A percentile compares a stretch with the other conserved stretches of the same genome.
Evolutionary conservation across 345 rosid genomes (phyloP).

Genomic region (Salix suchowensis): DNA sequence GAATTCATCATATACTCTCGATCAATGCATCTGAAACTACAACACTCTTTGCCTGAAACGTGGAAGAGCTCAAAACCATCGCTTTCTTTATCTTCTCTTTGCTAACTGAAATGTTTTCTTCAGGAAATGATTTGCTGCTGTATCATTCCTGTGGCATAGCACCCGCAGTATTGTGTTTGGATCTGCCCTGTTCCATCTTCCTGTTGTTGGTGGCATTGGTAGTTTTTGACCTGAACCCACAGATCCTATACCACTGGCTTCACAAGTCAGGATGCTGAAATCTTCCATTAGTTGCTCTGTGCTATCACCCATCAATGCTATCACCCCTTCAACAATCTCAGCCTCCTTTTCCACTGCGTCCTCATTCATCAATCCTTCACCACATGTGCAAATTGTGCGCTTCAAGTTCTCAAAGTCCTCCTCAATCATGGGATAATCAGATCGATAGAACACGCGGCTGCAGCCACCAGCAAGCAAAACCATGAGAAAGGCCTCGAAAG

Average conservation of each 20-base stretch:
- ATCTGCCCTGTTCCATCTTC: constrained; percentile 71
- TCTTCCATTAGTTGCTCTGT: constrained; percentile 82
- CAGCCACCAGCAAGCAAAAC: constrained; percentile 80
- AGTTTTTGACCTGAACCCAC: constrained; percentile 50
- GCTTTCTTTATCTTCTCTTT: constrained; percentile 42
- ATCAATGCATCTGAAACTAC: not conserved
- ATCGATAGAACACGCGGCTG: constrained; percentile 45
- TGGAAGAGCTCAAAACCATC: not conserved
- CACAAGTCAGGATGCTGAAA: constrained; percentile 54
- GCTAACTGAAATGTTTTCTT: constrained; percentile 69
- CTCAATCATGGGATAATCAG: constrained; percentile 52
- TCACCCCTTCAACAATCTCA: constrained; percentile 67
- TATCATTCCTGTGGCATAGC: constrained; percentile 73
- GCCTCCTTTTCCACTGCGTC: constrained; percentile 66
- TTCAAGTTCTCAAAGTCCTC: constrained; percentile 74
- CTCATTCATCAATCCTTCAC: constrained; percentile 68
- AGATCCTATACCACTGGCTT: constrained; percentile 47
- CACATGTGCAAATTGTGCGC: constrained; percentile 59
- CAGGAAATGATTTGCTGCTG: constrained; percentile 56
- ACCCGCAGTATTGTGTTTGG: constrained; percentile 78
- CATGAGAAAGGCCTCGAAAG: constrained; percentile 75
- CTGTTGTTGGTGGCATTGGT: constrained; percentile 78
- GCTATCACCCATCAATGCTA: constrained; percentile 61
- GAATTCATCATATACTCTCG: not conserved
- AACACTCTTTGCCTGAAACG: constrained; percentile 1